These are phyloP conservation scores for Leucogyrophana mollusca DNA, from an alignment of 768 basidiomycete genomes.

Conservation along the genomic window DNA sequence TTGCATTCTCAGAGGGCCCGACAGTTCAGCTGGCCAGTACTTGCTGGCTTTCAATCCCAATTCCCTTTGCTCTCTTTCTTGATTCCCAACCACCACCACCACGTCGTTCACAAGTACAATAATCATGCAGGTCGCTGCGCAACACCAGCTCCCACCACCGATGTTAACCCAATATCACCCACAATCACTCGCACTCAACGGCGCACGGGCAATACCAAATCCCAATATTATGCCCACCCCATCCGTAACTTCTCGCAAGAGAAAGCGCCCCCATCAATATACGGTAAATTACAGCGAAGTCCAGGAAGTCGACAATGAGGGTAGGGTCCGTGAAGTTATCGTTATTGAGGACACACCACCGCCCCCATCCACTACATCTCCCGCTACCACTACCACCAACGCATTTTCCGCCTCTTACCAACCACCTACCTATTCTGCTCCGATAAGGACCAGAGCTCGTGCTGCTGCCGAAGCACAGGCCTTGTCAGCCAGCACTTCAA, in stretches of 20 bases:
- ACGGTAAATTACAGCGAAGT: constrained; percentile 87
- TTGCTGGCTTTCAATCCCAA: constrained; percentile 38
- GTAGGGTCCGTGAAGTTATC: constrained; percentile 80
- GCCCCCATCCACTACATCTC: constrained; percentile 71
- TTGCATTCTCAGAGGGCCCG: constrained; percentile 26
- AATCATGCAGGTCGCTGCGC: constrained; percentile 72
- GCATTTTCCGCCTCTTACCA: constrained; percentile 80
- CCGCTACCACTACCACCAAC: constrained; percentile 67
- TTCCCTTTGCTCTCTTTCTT: constrained; percentile 15
- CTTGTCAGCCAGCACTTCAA: constrained; percentile 61
- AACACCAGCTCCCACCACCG: constrained; percentile 59
- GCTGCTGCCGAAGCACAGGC: constrained; percentile 86
- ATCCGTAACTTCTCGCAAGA: constrained; percentile 72
- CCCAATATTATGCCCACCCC: constrained; percentile 73
- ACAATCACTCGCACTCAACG: constrained; percentile 51
- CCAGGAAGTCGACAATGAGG: constrained; percentile 79
- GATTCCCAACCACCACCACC: constrained; percentile 38
- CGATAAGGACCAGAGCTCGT: constrained; percentile 80
- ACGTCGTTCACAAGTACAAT: constrained; percentile 48
- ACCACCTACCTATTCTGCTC: constrained; percentile 70
- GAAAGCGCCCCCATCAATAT: constrained; percentile 78
- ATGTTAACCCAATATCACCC: constrained; percentile 67
- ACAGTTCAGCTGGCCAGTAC: constrained; percentile 28
- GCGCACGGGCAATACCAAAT: constrained; percentile 28
- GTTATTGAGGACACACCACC: constrained; percentile 92